A percentile compares a stretch with the other conserved stretches of the same genome.
Evolutionary conservation across 441 rosid genomes (phyloP).

Genomic region (Biscutella laevigata): DNA sequence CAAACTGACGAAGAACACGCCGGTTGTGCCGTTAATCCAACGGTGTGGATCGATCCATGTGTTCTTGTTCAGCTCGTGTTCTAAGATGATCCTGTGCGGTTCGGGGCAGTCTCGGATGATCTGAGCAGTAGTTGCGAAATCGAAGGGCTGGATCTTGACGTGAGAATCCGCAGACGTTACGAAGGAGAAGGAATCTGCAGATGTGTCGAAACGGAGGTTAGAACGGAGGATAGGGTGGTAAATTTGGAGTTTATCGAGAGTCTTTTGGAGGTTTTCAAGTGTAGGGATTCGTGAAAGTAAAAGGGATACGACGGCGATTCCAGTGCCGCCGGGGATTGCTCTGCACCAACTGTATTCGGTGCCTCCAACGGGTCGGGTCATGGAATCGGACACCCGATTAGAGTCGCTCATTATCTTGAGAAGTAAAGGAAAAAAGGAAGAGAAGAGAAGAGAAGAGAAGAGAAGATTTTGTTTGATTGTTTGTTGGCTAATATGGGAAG

Average conservation of each 20-base stretch:
- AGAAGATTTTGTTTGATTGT: background rate
- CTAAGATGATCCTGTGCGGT: slow-evolving; percentile 42
- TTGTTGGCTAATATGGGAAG: slow-evolving; percentile 6
- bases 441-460: background rate
- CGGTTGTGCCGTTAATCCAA: slow-evolving; percentile 17
- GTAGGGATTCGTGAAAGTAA: slow-evolving; percentile 40
- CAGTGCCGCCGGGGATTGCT: slow-evolving; percentile 70
- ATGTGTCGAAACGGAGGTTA: slow-evolving; percentile 39
- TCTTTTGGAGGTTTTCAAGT: slow-evolving; percentile 33
- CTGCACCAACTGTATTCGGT: slow-evolving; percentile 86
- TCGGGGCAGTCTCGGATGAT: slow-evolving; percentile 23
- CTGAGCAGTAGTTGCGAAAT: slow-evolving; percentile 41
- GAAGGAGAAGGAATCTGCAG: slow-evolving; percentile 46
- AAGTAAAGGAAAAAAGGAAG: background rate
- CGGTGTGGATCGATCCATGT: slow-evolving; percentile 39
- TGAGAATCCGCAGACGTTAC: slow-evolving; percentile 34
- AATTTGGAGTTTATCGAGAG: slow-evolving; percentile 46
- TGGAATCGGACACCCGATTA: slow-evolving; percentile 21
- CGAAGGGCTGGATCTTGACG: slow-evolving; percentile 39
- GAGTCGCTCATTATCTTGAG: slow-evolving; percentile 31
- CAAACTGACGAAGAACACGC: slow-evolving; percentile 39
- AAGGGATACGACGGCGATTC: slow-evolving; percentile 72
- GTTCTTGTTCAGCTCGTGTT: slow-evolving; percentile 64
- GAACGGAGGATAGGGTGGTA: slow-evolving; percentile 71
- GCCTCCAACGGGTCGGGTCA: slow-evolving; percentile 48